Conservation (phyloP, 768 basidiomycete species). For the Hypholoma sublateritium region DNA sequence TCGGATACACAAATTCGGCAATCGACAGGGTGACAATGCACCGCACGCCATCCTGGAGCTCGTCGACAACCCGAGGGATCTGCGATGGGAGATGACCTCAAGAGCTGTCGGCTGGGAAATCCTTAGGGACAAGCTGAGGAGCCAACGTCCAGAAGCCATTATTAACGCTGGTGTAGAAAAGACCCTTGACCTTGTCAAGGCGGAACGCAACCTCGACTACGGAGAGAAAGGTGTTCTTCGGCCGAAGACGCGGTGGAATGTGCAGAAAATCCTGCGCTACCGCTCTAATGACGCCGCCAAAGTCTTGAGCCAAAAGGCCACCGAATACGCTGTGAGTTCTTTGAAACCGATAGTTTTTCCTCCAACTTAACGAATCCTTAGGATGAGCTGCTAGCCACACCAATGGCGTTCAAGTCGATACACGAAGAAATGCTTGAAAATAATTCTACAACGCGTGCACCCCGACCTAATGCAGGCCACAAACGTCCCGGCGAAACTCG, state of each 20-base stretch:
- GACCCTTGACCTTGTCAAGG: slow-evolving; percentile 44
- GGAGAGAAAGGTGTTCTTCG: slow-evolving; percentile 46
- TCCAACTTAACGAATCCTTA: slow-evolving; percentile 25
- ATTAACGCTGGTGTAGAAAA: slow-evolving; percentile 51
- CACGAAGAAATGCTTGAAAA: slow-evolving; percentile 44
- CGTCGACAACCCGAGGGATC: slow-evolving; percentile 91
- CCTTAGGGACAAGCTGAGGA: slow-evolving; percentile 52
- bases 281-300: slow-evolving; percentile 44
- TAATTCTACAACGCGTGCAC: slow-evolving; percentile 26
- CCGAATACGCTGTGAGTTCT: slow-evolving; percentile 62
- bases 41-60: slow-evolving; percentile 89
- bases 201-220: slow-evolving; percentile 42
- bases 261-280: slow-evolving; percentile 72
- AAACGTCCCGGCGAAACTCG: slow-evolving; percentile 57
- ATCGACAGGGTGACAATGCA: slow-evolving; percentile 89
- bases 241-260: slow-evolving; percentile 69
- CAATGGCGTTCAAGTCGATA: slow-evolving; percentile 48
- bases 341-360: not conserved
- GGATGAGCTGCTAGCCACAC: slow-evolving; percentile 70
- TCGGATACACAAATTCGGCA: slow-evolving; percentile 89
- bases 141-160: slow-evolving; percentile 41
- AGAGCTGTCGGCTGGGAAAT: slow-evolving; percentile 87
- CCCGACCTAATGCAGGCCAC: slow-evolving; percentile 50
- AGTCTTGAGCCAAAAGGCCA: slow-evolving; percentile 55
- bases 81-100: slow-evolving; percentile 87